phyloP scores from a whole-genome alignment of 2,329 filamentous ascomycete genomes.

The Aureobasidium uvarum region DNA sequence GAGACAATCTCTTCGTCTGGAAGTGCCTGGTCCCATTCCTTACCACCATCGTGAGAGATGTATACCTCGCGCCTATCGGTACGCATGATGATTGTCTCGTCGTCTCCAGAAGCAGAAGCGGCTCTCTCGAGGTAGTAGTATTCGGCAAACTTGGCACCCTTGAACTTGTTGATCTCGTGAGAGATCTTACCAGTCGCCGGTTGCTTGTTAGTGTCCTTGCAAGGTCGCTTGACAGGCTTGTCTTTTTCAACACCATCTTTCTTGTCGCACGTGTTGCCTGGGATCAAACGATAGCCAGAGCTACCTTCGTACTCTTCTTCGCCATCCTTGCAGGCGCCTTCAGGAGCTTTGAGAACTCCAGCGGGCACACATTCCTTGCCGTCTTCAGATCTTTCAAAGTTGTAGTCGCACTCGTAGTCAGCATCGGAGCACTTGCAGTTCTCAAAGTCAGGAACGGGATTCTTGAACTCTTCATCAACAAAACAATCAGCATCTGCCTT shows the following conservation, averaged over 20 bases:
- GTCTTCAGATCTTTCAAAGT: conserved; percentile 67
- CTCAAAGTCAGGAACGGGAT: conserved; percentile 67
- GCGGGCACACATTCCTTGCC: conserved; percentile 66
- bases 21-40: conserved; percentile 69
- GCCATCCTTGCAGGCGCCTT: conserved; percentile 69
- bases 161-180: conserved; percentile 61
- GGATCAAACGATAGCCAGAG: conserved; percentile 90
- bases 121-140: conserved; percentile 78
- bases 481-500: conserved; percentile 90
- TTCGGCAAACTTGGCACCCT: conserved; percentile 55
- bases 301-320: conserved; percentile 76
- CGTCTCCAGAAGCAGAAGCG: conserved; percentile 59
- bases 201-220: conserved; percentile 58
- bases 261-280: conserved; percentile 54
- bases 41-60: conserved; percentile 82
- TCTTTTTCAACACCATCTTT: conserved; percentile 45
- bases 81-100: conserved; percentile 70
- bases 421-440: conserved; percentile 75
- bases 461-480: conserved; percentile 79
- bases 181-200: conserved; percentile 66
- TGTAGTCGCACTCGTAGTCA: conserved; percentile 97
- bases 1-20: conserved; percentile 65
- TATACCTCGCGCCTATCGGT: conserved; percentile 62
- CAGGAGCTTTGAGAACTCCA: conserved; percentile 63
- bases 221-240: conserved; percentile 66